Conservation (phyloP, 768 basidiomycete genomes). For the Amanita polypyramis region DNA sequence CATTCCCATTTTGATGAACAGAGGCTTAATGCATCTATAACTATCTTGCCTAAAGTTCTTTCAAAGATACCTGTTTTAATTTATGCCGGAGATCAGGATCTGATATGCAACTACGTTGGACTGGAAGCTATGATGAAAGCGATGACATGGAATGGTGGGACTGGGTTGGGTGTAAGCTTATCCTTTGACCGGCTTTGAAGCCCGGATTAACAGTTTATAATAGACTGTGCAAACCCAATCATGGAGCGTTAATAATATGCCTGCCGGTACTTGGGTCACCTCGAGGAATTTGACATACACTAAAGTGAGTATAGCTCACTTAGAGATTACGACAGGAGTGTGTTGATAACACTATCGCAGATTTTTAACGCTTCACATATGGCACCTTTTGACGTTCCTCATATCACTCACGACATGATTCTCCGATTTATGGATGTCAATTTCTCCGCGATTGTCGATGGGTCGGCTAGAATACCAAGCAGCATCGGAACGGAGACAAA, state of each 20-base stretch:
- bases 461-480: constrained; percentile 73
- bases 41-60: constrained; percentile 68
- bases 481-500: constrained; percentile 67
- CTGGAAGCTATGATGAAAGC: constrained; percentile 76
- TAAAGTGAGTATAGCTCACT: constrained; percentile 42
- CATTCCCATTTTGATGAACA: constrained; percentile 46
- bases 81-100: constrained; percentile 91
- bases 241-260: constrained; percentile 64
- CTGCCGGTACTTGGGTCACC: constrained; percentile 87
- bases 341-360: constrained; percentile 24
- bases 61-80: constrained; percentile 77
- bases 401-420: constrained; percentile 95
- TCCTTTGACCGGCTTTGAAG: not conserved
- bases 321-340: not conserved
- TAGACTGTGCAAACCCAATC: constrained; percentile 60
- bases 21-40: constrained; percentile 57
- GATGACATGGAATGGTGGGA: constrained; percentile 79
- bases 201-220: constrained; percentile 7
- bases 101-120: constrained; percentile 95
- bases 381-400: constrained; percentile 83
- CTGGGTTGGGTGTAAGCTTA: constrained; percentile 68
- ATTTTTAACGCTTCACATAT: constrained; percentile 94
- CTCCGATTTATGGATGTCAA: constrained; percentile 94
- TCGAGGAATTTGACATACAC: constrained; percentile 89
- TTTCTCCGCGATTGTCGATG: constrained; percentile 70